Percentiles rank a stretch among this genome's conserved stretches.
Conservation (phyloP, 2,329 filamentous ascomycete genomes). For the Pseudogymnoascus sp. region DNA sequence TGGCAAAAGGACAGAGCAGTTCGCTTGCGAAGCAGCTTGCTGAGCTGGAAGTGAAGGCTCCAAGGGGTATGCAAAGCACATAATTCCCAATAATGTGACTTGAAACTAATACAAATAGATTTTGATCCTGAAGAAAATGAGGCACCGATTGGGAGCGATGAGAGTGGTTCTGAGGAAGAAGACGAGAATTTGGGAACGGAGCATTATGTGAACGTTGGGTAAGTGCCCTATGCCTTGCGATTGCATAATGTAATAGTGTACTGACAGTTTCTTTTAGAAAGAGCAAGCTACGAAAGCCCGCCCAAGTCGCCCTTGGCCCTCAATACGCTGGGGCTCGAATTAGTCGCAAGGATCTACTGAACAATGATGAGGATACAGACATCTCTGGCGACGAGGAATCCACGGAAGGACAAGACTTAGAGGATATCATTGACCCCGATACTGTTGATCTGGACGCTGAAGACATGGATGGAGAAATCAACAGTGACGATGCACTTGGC, state of each 20-base stretch:
- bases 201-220: slow-evolving; percentile 76
- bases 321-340: slow-evolving; percentile 74
- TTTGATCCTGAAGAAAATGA: slow-evolving; percentile 32
- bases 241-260: slow-evolving; percentile 12
- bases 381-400: slow-evolving; percentile 35
- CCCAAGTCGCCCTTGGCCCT: slow-evolving; percentile 61
- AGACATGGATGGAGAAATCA: slow-evolving; percentile 51
- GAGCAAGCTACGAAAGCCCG: slow-evolving; percentile 72
- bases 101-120: slow-evolving; percentile 21
- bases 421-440: slow-evolving; percentile 42
- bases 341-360: slow-evolving; percentile 58
- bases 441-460: slow-evolving; percentile 46
- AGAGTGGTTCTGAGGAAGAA: slow-evolving; percentile 42
- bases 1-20: slow-evolving; percentile 42
- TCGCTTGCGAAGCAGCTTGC: slow-evolving; percentile 50
- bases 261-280: slow-evolving; percentile 42
- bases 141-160: slow-evolving; percentile 19
- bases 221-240: slow-evolving; percentile 13
- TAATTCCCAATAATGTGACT: background rate
- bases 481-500: slow-evolving; percentile 64
- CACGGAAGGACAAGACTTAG: slow-evolving; percentile 31
- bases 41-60: slow-evolving; percentile 49
- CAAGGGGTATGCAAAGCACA: slow-evolving; percentile 42
- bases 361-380: slow-evolving; percentile 44
- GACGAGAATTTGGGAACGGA: slow-evolving; percentile 62